Conservation (phyloP, 2,329 filamentous ascomycete genomes). For the Botrytis galanthina region DNA sequence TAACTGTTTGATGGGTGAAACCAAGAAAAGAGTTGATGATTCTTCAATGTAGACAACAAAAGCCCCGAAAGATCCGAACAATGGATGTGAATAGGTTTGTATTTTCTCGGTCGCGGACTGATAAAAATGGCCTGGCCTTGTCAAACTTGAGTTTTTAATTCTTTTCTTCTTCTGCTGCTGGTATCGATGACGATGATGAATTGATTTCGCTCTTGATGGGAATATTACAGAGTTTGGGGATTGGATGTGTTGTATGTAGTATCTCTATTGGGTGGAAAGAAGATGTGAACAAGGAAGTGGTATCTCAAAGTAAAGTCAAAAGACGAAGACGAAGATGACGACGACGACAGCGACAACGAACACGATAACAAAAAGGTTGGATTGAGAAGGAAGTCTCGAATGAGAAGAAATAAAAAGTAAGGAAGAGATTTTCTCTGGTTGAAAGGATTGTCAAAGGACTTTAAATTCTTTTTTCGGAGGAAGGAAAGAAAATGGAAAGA, state of each 20-base stretch:
- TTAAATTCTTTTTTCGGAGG: neutral
- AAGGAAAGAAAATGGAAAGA: neutral
- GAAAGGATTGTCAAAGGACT: neutral
- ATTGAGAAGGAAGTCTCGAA: constrained; percentile 2
- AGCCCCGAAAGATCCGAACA: constrained; percentile 3
- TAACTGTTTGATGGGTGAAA: constrained; percentile 1
- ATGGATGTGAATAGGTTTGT: neutral
- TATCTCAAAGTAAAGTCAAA: constrained; percentile 4
- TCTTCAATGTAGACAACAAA: neutral
- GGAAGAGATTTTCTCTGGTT: neutral
- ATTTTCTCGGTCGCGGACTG: constrained; percentile 5
- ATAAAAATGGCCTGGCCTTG: neutral
- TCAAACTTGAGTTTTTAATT: neutral
- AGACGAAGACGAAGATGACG: neutral
- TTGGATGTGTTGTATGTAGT: neutral
- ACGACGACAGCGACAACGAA: neutral
- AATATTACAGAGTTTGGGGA: constrained; percentile 7
- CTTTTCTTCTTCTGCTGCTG: neutral
- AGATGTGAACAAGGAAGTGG: neutral
- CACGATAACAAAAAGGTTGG: neutral
- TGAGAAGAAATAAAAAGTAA: neutral
- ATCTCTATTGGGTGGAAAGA: neutral
- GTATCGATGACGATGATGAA: neutral
- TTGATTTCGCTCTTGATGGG: neutral
- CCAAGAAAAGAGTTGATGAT: constrained; percentile 6